Evolutionary conservation across 371 early-diverging fungal species (phyloP), one percentile per base, ranked within the genome.

Genomic region (Mucor sp.): DNA sequence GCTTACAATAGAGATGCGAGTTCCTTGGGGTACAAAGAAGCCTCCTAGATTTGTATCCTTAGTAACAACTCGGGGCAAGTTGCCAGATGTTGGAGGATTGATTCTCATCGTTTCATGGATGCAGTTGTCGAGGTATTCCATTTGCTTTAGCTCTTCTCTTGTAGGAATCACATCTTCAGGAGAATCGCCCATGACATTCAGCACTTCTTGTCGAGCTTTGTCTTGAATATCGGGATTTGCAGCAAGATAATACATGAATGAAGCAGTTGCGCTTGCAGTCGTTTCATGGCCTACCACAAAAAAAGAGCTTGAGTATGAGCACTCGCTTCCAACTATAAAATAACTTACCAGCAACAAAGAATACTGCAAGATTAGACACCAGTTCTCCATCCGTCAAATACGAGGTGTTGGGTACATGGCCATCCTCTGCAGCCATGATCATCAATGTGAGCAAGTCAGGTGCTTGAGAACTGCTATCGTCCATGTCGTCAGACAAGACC

Each of bases 201-300:
- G 70, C 1, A 86, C 86, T 62, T 87, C 85, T 44, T 77, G 67
- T 19, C 85, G 74, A 17, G 87, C 83, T 37, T 71, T 71, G 9
- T 76, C 70, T 73, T 89, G 86, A 55, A 82, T 70, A 11, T 83
- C 62, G 6, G 74, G 74, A 66, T 79, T 15, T 4, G 53, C 68
- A 4, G 78, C 81, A 30, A 87, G 63, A 27, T 74, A 70, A 63
- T 80, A 79, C 41, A 85, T 14, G 19, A 71, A 71, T 23, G 69
- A 74, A 21, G 80, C 70, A 15, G 81, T 50, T 6, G 84, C 76
- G 53, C 80, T 83, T 11, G 86, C 76, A 1, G 85, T 83, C 1
- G 86, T 87, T 28, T 87, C 82, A 48, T 84, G 85, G 4, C 84
- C 82, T 63, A 25, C 21, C 7, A 33, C 7, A 33, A 39, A 63